These are phyloP conservation scores for Verticillium isaacii DNA, from an alignment of 2,329 filamentous ascomycete genomes.

Conservation along the genomic window DNA sequence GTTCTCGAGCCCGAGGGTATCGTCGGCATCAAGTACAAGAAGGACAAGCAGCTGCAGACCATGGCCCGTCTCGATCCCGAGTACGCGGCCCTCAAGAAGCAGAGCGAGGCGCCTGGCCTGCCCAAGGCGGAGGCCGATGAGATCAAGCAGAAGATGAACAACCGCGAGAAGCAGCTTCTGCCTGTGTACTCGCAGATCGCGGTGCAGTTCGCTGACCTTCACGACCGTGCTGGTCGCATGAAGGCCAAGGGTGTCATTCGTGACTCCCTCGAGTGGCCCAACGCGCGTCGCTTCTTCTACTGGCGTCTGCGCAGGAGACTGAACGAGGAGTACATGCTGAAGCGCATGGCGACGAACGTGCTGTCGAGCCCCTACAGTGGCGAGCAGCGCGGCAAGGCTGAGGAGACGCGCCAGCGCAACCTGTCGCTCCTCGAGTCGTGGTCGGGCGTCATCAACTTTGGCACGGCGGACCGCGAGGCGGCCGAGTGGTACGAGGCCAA, in stretches of 20 bases:
- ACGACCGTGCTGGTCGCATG: slow-evolving; percentile 97
- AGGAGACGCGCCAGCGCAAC: slow-evolving; percentile 59
- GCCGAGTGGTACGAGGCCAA: slow-evolving; percentile 97
- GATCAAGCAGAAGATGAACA: slow-evolving; percentile 79
- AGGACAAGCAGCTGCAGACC: slow-evolving; percentile 93
- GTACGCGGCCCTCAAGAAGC: slow-evolving; percentile 80
- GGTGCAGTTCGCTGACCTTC: slow-evolving; percentile 94
- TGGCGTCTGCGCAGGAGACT: slow-evolving; percentile 96
- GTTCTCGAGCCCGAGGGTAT: slow-evolving; percentile 98
- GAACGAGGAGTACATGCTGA: slow-evolving; percentile 96
- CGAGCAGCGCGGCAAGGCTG: slow-evolving; percentile 27
- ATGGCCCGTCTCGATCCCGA: slow-evolving; percentile 89
- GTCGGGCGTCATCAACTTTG: slow-evolving; percentile 73
- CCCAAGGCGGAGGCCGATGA: slow-evolving; percentile 68
- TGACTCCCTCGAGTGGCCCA: slow-evolving; percentile 75
- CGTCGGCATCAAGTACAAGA: slow-evolving; percentile 96
- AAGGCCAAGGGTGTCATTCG: slow-evolving; percentile 95
- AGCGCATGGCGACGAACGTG: slow-evolving; percentile 63
- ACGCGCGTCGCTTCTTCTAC: slow-evolving; percentile 97
- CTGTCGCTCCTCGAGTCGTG: slow-evolving; percentile 76
- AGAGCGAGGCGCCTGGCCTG: slow-evolving; percentile 59
- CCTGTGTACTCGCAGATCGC: slow-evolving; percentile 94
- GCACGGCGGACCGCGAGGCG: slow-evolving; percentile 74
- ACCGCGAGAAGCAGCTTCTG: slow-evolving; percentile 81
- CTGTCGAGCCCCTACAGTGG: slow-evolving; percentile 24